Base-by-base conservation (phyloP, 306 rosid genomes). In the Carpinus viminea region DNA sequence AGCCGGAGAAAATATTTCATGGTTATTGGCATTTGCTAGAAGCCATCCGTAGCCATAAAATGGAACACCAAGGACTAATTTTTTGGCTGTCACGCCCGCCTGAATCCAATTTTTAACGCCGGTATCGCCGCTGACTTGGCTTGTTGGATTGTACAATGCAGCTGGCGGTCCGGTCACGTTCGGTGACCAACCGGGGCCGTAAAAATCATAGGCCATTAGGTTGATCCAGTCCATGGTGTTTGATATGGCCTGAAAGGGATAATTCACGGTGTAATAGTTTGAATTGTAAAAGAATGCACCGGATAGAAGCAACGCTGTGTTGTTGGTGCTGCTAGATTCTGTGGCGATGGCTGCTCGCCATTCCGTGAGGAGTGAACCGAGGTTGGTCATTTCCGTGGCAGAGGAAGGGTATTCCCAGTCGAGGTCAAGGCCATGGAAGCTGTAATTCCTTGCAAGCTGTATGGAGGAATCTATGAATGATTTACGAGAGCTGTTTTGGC, bases 381-480 rank as follows among this genome's bases (percentile, higher is more conserved):
- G 75, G 74, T 87, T 82, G 54, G 83, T 34, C 70, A 84, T 79
- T 28, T 87, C 85, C 1, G 86, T 36, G 13, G 81, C 5, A 5
- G 83, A 26, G 5, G 81, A 55, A 0, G 86, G 81, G 20, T 74
- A 84, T 26, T 84, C 88, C 90, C 90, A 87, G 17, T 85, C 87
- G 7, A 87, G 65, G 84, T 87, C 90, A 4, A 87, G 86, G 59
- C 90, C 90, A 48, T 82, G 17, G 71, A 87, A 84, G 28, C n/a
- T 75, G 73, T 81, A 6, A 8, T 26, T 9, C 46, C 90, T 79
- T 0, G 90, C 90, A 4, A 82, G 34, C 2, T 26, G 21, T 12
- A 87, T 79, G 1, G 86, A 79, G 70, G 90, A 82, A 21, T 82
- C 76, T 12, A 87, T 84, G 83, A 87, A 84, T 10, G 83, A 34